These are phyloP conservation scores for Pseudodiploospora longispora DNA, from an alignment of 2,329 filamentous ascomycete species.

Conservation along the genomic window DNA sequence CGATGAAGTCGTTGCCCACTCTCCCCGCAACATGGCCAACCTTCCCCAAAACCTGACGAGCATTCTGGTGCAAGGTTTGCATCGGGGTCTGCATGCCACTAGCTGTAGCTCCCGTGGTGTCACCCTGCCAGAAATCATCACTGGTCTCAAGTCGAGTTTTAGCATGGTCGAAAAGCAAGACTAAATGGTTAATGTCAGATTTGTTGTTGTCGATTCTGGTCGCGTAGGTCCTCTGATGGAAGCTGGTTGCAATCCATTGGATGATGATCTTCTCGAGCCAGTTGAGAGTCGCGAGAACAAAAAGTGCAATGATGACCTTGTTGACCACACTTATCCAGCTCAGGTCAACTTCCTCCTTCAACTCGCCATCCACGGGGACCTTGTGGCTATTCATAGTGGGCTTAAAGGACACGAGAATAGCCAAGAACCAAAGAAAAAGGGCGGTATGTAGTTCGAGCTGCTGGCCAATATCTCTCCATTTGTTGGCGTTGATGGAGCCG, in stretches of 20 bases:
- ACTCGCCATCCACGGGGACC: constrained; percentile 19
- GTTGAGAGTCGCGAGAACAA: constrained; percentile 72
- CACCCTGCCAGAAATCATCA: constrained; percentile 40
- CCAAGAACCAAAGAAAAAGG: constrained; percentile 87
- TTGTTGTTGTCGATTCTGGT: constrained; percentile 90
- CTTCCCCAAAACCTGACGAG: constrained; percentile 66
- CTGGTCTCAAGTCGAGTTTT: constrained; percentile 60
- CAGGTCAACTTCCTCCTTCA: constrained; percentile 39
- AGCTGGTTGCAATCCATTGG: constrained; percentile 88
- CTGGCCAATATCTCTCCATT: constrained; percentile 84
- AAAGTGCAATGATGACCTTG: constrained; percentile 80
- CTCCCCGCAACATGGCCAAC: constrained; percentile 80
- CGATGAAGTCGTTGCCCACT: constrained; percentile 87
- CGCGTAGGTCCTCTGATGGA: constrained; percentile 84
- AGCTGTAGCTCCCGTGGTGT: constrained; percentile 26
- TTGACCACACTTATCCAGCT: constrained; percentile 71
- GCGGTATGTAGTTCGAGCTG: constrained; percentile 79
- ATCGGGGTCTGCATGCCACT: constrained; percentile 69
- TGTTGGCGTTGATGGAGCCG: constrained; percentile 77
- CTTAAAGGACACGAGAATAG: constrained; percentile 75
- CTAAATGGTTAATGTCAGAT: constrained; percentile 63
- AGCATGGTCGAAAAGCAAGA: constrained; percentile 58
- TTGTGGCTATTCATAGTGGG: constrained; percentile 65
- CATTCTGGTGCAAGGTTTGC: constrained; percentile 63
- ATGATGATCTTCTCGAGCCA: constrained; percentile 89